Percentiles rank a stretch among this genome's conserved stretches.
Conservation (phyloP, 176 grass and related monocot species). For the Phyllostachys edulis region DNA sequence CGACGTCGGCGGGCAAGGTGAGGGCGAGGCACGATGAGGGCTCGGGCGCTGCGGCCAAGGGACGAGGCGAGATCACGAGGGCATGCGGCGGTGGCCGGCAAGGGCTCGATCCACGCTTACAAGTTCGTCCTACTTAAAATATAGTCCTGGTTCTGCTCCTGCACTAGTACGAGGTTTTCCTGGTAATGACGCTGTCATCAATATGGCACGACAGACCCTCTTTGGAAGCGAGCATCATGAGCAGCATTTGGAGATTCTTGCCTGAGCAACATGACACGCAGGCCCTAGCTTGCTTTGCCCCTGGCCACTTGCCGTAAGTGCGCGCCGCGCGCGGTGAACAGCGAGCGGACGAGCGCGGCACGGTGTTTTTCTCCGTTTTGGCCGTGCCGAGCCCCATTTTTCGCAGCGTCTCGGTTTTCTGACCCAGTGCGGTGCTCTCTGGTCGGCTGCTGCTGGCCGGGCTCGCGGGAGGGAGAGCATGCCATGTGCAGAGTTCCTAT, state of each 20-base stretch:
- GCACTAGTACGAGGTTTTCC: not conserved
- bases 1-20: too few species aligned
- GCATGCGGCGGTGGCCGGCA: too few species aligned
- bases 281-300: not conserved
- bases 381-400: not conserved
- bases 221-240: not conserved
- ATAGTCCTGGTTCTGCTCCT: too few species aligned
- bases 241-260: slow-evolving; percentile 16
- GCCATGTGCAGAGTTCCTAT: not conserved
- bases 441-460: not conserved
- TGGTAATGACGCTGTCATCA: not conserved
- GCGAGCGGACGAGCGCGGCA: not conserved
- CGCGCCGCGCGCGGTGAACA: not conserved
- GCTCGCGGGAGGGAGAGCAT: not conserved
- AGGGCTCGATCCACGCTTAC: too few species aligned
- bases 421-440: not conserved
- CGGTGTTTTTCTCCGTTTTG: not conserved
- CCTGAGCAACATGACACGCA: not conserved
- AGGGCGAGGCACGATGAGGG: too few species aligned
- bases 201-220: not conserved
- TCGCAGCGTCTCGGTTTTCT: too few species aligned
- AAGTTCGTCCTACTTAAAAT: too few species aligned
- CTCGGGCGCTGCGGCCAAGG: too few species aligned
- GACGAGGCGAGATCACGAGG: too few species aligned
- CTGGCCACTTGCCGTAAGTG: not conserved